Conservation (phyloP, 2,329 filamentous ascomycete species). For the Stagonosporopsis vannaccii region DNA sequence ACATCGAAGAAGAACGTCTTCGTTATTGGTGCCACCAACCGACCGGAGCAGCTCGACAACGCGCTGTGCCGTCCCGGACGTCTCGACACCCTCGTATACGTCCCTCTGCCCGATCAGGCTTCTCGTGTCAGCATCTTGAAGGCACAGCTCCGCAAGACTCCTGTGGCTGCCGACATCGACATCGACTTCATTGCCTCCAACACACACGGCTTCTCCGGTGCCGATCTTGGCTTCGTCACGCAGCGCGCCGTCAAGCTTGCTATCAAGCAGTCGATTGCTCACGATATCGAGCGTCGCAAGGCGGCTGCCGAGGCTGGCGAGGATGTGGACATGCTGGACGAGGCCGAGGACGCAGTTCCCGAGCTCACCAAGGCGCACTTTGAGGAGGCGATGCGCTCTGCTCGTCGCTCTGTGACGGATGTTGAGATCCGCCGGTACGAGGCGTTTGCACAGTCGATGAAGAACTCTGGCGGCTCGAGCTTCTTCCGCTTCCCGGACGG, state of each 20-base stretch:
- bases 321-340: slow-evolving; percentile 75
- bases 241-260: slow-evolving; percentile 99
- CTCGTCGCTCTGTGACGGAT: slow-evolving; percentile 91
- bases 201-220: slow-evolving; percentile 99
- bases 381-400: slow-evolving; percentile 97
- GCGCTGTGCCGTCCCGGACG: slow-evolving; percentile 97
- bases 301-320: slow-evolving; percentile 80
- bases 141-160: slow-evolving; percentile 98
- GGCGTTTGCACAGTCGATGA: slow-evolving; percentile 98
- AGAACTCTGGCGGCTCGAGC: slow-evolving; percentile 92
- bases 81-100: slow-evolving; percentile 98
- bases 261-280: slow-evolving; percentile 93
- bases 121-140: slow-evolving; percentile 90
- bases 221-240: slow-evolving; percentile 98
- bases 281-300: slow-evolving; percentile 90
- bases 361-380: slow-evolving; percentile 97
- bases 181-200: slow-evolving; percentile 91
- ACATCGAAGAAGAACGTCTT: slow-evolving; percentile 99
- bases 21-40: slow-evolving; percentile 98
- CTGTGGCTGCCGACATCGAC: slow-evolving; percentile 86
- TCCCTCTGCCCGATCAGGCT: slow-evolving; percentile 90
- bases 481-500: slow-evolving; percentile 92
- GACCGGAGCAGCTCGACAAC: slow-evolving; percentile 97
- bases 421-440: slow-evolving; percentile 98
- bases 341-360: slow-evolving; percentile 88